Percentiles rank a stretch among this genome's conserved stretches.
Conservation (phyloP, 2,329 filamentous ascomycete species). For the Diaporthe longicolla region DNA sequence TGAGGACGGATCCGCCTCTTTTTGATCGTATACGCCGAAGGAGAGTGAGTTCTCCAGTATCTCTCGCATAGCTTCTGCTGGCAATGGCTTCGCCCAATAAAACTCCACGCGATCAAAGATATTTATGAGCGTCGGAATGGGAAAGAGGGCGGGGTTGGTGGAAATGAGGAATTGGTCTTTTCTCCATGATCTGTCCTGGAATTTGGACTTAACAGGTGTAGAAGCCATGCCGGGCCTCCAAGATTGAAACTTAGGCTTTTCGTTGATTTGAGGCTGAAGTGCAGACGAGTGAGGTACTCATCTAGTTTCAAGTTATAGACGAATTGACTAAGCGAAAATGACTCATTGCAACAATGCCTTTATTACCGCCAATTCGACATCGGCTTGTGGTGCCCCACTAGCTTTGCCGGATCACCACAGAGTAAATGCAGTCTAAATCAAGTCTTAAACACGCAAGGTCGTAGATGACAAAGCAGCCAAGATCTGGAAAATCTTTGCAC, state of each 20-base stretch:
- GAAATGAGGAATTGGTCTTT: slow-evolving; percentile 3
- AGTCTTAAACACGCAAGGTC: not conserved
- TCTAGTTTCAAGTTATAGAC: too few relatives aligned
- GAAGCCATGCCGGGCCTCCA: not conserved
- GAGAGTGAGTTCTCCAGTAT: not conserved
- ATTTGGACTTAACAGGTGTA: not conserved
- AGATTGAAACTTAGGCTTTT: not conserved
- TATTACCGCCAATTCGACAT: not conserved
- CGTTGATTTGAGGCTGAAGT: not conserved
- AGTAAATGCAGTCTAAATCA: not conserved
- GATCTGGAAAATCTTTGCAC: too few relatives aligned
- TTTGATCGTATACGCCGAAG: not conserved
- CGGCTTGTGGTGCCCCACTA: not conserved
- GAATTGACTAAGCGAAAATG: not conserved
- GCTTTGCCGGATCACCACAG: not conserved
- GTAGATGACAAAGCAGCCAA: too few relatives aligned
- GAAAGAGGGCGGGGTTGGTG: not conserved
- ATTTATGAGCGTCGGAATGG: not conserved
- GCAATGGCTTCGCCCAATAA: slow-evolving; percentile 6
- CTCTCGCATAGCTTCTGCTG: not conserved
- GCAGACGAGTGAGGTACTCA: not conserved
- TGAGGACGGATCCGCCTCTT: accelerated
- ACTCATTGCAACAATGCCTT: not conserved
- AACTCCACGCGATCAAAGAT: not conserved
- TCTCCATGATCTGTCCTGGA: not conserved